Evolutionary conservation across 192 early-diverging fungal species (phyloP), one percentile per base, ranked within the genome.

Genomic region (Phycomyces nitens): DNA sequence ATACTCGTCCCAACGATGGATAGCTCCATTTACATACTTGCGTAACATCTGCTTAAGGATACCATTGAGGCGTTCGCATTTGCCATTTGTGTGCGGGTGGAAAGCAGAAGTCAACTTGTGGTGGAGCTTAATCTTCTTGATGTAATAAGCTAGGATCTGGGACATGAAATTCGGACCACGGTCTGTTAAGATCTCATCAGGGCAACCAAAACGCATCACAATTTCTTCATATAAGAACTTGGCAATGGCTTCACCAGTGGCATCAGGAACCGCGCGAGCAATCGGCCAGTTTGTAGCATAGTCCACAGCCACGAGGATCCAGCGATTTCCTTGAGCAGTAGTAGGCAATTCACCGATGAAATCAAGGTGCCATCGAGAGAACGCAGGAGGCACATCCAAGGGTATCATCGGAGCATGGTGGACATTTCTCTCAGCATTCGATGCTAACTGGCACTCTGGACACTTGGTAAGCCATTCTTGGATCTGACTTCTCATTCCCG

Each of bases 161-260:
- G 67, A 62, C 16, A 62, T 56, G 27, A 75, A 75, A 22, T 70
- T 61, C 0, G 64, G 21, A 21, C 65, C 65, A 40, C 62, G 8
- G 43, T 75, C 65, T 0, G 67, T 63, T 1, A 74, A 7, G 1
- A 75, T 69, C 22, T 62, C 42, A 3, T 55, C 11, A 42, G 67
- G 64, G 2, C 49, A 60, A 15, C 70, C 65, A 56, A 63, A 64
- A n/a, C 62, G 53, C 12, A 62, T 52, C 11, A 66, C 51, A 0
- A 70, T 44, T 60, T 75, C 62, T 51, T 75, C 65, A 49, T 70
- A 67, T 4, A 75, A 53, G 29, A 75, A 75, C 0, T 44, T 56
- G 0, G 56, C 73, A 38, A 60, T 60, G 1, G 55, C 27, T 26
- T 53, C 58, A 4, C 51, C 69, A 27, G 64, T 63, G 0, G 66